Conservation (phyloP, 2,329 filamentous ascomycete genomes). For the Thermoascus crustaceus region DNA sequence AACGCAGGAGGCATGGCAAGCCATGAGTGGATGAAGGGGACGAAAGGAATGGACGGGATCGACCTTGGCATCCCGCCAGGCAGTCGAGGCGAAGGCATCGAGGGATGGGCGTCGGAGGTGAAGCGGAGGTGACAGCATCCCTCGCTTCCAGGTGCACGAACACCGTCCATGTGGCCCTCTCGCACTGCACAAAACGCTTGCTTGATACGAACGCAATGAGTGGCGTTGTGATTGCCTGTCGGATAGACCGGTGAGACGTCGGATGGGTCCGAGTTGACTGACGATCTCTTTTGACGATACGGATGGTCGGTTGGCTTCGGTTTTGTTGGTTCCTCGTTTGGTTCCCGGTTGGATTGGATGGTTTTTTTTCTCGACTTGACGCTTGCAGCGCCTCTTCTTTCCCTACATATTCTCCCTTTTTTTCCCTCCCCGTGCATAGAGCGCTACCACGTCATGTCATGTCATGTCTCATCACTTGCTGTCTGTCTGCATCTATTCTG, state of each 20-base stretch:
- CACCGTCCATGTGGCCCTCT: too few relatives aligned
- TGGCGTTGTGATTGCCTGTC: background rate
- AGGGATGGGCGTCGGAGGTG: constrained; percentile 84
- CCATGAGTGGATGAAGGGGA: constrained; percentile 73
- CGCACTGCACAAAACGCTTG: too few relatives aligned
- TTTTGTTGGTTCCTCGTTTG: constrained; percentile 1
- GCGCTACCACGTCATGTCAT: too few relatives aligned
- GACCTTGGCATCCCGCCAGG: constrained; percentile 70
- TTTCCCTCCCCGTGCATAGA: too few relatives aligned
- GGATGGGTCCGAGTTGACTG: constrained; percentile 1
- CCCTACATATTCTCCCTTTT: background rate
- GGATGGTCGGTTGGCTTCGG: constrained; percentile 1
- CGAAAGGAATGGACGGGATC: constrained; percentile 77
- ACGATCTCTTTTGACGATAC: constrained; percentile 1
- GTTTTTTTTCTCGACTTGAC: constrained; percentile 1
- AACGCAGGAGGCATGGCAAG: constrained; percentile 94
- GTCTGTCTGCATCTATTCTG: too few relatives aligned
- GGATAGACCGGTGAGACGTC: background rate
- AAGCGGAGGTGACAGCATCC: constrained; percentile 62
- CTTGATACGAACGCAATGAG: background rate
- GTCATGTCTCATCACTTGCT: too few relatives aligned
- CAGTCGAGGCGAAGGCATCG: constrained; percentile 81
- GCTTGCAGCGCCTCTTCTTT: background rate
- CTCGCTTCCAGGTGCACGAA: too few relatives aligned
- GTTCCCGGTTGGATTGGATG: constrained; percentile 2